Evolutionary conservation across 768 basidiomycete genomes (phyloP), one percentile per base, ranked within the genome.

Genomic region (Boletales sp.): DNA sequence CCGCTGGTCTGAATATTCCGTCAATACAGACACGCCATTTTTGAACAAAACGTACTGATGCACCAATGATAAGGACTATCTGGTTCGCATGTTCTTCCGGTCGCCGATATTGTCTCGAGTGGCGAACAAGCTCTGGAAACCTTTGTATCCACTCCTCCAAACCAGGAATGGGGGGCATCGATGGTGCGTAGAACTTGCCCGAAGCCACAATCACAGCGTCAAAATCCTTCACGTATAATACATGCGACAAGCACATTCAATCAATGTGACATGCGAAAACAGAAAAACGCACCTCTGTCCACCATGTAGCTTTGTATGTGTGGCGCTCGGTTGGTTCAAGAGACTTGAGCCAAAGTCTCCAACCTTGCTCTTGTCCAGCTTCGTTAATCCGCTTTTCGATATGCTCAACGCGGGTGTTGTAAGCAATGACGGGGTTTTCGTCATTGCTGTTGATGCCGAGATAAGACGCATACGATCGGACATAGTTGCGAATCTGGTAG

Each of bases 401-500:
- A 12, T 59, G 61, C 48, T 80, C 77, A 8, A 80, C 76, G 10
- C 77, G 73, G 0, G 78, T 79, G 58, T 75, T 74, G 60, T 74
- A 78, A 3, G 70, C 68, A 2, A 70, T 50, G 19, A 69, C 58
- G 0, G 67, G 63, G 46, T 70, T 75, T 8, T 62, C 59, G 44
- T 77, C 77, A 46, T 78, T 70, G 50, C 63, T 69, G 57, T 76
- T 75, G 18, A 76, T 50, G 15, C 70, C 67, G 31, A 71, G 70
- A 56, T 64, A 71, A 2, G 72, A 72, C 7, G 74, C 72, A 47
- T 74, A 78, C 1, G 70, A 61, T 17, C 71, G 72, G 9, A 77
- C 48, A 51, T 79, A 74, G 37, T 67, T 61, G 48, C 64, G 59
- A 32, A 74, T 32, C 41, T 67, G 62, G 5, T 61, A 57, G 31